phyloP scores from a whole-genome alignment of 805 yeast species.

The Barnettozyma siamensis region DNA sequence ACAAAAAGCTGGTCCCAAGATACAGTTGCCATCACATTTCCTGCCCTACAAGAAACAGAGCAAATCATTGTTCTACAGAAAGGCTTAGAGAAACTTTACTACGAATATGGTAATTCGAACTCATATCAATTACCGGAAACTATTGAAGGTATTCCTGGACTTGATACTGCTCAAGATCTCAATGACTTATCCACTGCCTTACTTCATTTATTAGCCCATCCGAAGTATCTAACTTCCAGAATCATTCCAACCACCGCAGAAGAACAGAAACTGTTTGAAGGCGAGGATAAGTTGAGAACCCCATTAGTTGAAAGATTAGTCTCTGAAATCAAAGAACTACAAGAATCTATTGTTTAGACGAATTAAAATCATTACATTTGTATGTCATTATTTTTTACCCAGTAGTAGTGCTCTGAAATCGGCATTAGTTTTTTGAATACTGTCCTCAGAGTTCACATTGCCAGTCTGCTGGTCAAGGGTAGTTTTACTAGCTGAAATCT shows the following conservation, averaged over 20 bases:
- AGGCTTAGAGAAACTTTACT: conserved; percentile 47
- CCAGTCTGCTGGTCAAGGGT: background rate
- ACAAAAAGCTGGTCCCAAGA: conserved; percentile 65
- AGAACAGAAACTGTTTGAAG: conserved; percentile 53
- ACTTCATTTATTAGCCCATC: conserved; percentile 76
- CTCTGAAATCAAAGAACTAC: conserved; percentile 47
- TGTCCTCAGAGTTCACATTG: background rate
- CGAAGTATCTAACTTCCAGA: conserved; percentile 71
- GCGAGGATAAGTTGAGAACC: conserved; percentile 36
- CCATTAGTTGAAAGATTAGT: conserved; percentile 42
- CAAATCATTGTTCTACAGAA: conserved; percentile 64
- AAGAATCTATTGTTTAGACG: conserved; percentile 29
- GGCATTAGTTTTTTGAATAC: conserved; percentile 15
- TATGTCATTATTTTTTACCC: conserved; percentile 10
- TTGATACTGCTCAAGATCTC: conserved; percentile 54
- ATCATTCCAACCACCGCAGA: conserved; percentile 57
- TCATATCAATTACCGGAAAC: conserved; percentile 16
- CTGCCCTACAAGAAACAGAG: conserved; percentile 54
- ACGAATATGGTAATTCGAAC: conserved; percentile 38
- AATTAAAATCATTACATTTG: background rate
- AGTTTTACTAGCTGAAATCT: background rate
- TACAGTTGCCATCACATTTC: conserved; percentile 41
- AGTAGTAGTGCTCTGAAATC: conserved; percentile 24
- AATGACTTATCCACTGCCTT: conserved; percentile 55
- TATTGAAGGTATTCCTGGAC: conserved; percentile 45